A percentile compares a stretch with the other conserved stretches of the same genome.
phyloP scores from a whole-genome alignment of 1,284 basidiomycete species.

The Irpex sp. region DNA sequence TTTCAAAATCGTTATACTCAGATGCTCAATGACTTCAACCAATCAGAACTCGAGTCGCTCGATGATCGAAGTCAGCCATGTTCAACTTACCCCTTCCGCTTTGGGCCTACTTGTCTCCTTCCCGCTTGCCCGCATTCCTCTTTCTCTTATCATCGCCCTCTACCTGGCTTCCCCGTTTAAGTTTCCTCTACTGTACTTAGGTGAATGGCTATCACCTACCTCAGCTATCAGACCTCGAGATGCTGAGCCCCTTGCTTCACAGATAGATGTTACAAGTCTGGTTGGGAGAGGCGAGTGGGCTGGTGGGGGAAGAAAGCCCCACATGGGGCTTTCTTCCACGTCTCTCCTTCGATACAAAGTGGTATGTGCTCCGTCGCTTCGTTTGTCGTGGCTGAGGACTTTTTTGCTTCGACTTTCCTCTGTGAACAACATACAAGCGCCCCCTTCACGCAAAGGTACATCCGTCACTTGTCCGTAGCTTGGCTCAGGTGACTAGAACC shows the following conservation, averaged over 20 bases:
- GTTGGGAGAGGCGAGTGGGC: background rate
- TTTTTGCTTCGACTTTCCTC: too few species aligned
- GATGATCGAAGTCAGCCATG: background rate
- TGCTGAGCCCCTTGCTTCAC: background rate
- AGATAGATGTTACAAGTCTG: background rate
- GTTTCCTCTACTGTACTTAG: background rate
- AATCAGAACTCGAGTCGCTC: background rate
- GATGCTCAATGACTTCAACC: background rate
- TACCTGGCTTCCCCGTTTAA: background rate
- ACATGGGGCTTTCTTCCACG: background rate
- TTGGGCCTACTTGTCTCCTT: background rate
- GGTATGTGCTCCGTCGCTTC: too few species aligned
- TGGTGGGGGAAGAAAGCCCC: background rate
- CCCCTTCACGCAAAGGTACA: too few species aligned
- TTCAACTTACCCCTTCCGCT: background rate
- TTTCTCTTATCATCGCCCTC: background rate
- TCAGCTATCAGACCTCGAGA: background rate
- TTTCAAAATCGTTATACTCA: too few species aligned
- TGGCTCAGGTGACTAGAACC: too few species aligned
- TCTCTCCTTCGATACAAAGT: background rate
- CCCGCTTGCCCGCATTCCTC: background rate
- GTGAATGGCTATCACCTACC: background rate
- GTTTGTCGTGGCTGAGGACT: too few species aligned
- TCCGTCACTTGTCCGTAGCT: too few species aligned
- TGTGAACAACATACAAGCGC: too few species aligned